Evolutionary conservation across 139 green algal species (phyloP).

Genomic region (Picochlorum sp.): DNA sequence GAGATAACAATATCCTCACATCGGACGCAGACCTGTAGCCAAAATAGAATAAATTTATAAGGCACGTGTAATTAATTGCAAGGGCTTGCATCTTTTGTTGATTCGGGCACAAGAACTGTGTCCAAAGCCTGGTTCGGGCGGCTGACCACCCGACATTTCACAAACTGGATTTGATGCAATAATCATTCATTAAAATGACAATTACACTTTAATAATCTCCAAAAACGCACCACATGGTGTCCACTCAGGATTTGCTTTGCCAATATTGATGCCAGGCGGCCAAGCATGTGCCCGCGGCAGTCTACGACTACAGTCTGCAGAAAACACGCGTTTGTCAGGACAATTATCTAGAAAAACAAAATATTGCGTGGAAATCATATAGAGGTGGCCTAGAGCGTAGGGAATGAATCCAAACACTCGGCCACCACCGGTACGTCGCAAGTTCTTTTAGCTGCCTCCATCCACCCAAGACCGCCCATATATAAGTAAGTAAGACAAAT

Average conservation of each 20-base stretch:
- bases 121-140: not conserved
- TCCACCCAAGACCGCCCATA: too few relatives aligned
- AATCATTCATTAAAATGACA: too few relatives aligned
- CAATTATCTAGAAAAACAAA: too few relatives aligned
- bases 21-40: constrained; percentile 70
- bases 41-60: not conserved
- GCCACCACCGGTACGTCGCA: too few relatives aligned
- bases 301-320: constrained; percentile 82
- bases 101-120: not conserved
- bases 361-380: too few relatives aligned
- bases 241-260: constrained; percentile 96
- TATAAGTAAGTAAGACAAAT: too few relatives aligned
- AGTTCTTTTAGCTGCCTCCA: too few relatives aligned
- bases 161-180: too few relatives aligned
- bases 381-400: too few relatives aligned
- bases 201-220: too few relatives aligned
- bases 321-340: not conserved
- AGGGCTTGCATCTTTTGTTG: not conserved
- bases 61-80: constrained; percentile 2
- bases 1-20: constrained; percentile 91
- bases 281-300: constrained; percentile 89
- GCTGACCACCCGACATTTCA: too few relatives aligned
- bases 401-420: too few relatives aligned
- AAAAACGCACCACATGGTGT: constrained; percentile 87
- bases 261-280: constrained; percentile 86